A percentile compares a stretch with the other conserved stretches of the same genome.
Conservation (phyloP, 108 stramenopile genomes). For the Discostella pseudostelligera region DNA sequence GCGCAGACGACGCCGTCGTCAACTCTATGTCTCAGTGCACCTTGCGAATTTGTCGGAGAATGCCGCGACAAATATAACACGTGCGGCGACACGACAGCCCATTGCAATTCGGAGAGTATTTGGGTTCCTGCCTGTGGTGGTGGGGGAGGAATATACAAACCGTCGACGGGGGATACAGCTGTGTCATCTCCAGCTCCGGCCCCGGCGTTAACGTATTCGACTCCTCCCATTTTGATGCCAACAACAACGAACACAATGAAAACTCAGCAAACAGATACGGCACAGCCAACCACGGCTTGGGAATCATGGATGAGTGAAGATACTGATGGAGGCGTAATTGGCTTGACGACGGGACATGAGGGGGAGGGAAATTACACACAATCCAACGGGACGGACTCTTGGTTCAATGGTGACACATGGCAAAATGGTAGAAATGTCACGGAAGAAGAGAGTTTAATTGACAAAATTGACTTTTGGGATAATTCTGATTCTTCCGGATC, state of each 20-base stretch:
- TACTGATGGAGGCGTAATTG: neutral
- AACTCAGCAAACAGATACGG: neutral
- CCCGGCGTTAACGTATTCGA: too few relatives aligned
- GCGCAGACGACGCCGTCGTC: neutral
- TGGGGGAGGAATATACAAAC: slow-evolving; percentile 6
- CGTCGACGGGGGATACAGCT: neutral
- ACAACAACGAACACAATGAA: neutral
- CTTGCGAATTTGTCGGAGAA: slow-evolving; percentile 6
- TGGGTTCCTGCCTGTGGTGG: slow-evolving; percentile 21
- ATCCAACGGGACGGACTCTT: neutral
- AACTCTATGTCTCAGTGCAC: neutral
- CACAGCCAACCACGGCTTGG: slow-evolving; percentile 4
- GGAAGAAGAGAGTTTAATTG: neutral
- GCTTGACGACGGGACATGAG: neutral
- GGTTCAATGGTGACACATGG: slow-evolving; percentile 1
- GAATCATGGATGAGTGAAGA: neutral
- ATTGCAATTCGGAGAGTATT: slow-evolving; percentile 11
- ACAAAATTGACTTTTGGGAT: neutral
- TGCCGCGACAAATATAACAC: slow-evolving; percentile 4
- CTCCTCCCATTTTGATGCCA: neutral
- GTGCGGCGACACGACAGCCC: slow-evolving; percentile 9
- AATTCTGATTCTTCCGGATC: neutral
- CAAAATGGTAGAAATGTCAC: neutral
- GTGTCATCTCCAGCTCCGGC: neutral
- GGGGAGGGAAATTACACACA: neutral